Base-by-base conservation (phyloP, 148 eudicot genomes). In the Linanthus parryae region DNA sequence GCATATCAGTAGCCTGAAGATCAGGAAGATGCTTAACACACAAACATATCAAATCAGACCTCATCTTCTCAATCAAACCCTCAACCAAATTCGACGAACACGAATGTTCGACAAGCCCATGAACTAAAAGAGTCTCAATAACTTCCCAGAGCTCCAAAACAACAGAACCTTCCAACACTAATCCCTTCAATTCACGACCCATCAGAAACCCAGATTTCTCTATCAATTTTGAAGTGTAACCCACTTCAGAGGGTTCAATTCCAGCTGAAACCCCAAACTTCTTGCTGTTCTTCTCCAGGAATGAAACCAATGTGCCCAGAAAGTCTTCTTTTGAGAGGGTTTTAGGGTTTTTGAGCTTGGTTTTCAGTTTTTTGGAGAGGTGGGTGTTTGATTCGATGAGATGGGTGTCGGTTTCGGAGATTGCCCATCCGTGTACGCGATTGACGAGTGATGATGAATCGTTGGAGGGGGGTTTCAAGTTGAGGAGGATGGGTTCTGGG, bases 111-210 rank as follows among this genome's bases (percentile, higher is more conserved):
- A 83, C 80, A 26, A 83, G 52, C 56, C 78, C 73, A 48, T 62
- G 48, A 48, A 54, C 62, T 25, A 86, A 73, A 52, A 86, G 58
- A 42, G 63, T 62, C 58, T 75, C 76, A 59, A 83, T 60, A 29
- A 75, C 25, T 15, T 26, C 76, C 89, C 95, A 91, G 61, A 38
- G 38, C 44, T 70, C 80, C 50, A 83, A 43, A 9, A 47, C 35
- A 46, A 77, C 3, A 71, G 79, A 83, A 36, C 65, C 84, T 65
- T 91, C 83, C 56, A 86, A 63, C 48, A 86, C 45, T 66, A 83
- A 73, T 12, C 82, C 84, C 43, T 64, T 74, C 1, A 79, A 84
- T 39, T 77, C 90, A 48, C 56, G 58, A 55, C 77, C 85, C 68
- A 86, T 69, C 20, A 73, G 76, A 63, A 51, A 44, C 51, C 92